Percentiles rank a stretch among this genome's conserved stretches.
Conservation (phyloP, 805 yeast species). For the Candida dajiaensis region DNA sequence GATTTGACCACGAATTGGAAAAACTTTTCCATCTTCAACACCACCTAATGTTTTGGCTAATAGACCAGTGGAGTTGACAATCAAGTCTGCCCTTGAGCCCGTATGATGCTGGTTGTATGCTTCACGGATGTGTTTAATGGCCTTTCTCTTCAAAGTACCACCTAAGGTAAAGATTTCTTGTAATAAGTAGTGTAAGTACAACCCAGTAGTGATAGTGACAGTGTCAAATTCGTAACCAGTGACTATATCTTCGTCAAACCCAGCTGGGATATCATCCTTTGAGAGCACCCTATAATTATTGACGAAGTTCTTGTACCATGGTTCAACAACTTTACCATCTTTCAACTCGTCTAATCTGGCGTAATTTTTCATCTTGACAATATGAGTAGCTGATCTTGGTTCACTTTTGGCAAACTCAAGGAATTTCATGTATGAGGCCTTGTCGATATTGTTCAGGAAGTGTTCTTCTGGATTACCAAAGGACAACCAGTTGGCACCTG, state of each 20-base stretch:
- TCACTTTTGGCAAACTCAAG: conserved; percentile 38
- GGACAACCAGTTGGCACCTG: conserved; percentile 70
- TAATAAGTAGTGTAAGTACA: conserved; percentile 48
- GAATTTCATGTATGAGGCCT: conserved; percentile 42
- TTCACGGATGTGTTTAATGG: conserved; percentile 40
- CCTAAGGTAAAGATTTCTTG: conserved; percentile 41
- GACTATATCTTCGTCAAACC: conserved; percentile 16
- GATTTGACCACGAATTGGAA: conserved; percentile 58
- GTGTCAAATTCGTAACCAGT: conserved; percentile 48
- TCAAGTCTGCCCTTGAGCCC: conserved; percentile 37
- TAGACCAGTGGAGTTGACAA: conserved; percentile 56
- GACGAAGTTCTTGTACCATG: conserved; percentile 46
- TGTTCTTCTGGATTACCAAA: conserved; percentile 41
- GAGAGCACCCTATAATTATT: conserved; percentile 32
- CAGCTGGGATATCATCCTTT: conserved; percentile 24
- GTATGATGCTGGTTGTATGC: conserved; percentile 38
- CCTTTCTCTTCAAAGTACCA: conserved; percentile 39
- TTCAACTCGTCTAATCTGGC: conserved; percentile 10
- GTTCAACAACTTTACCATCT: conserved; percentile 19
- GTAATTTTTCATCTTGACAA: conserved; percentile 16
- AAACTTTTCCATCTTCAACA: conserved; percentile 37
- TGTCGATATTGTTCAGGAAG: conserved; percentile 38
- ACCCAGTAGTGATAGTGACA: conserved; percentile 52
- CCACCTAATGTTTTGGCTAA: conserved; percentile 40
- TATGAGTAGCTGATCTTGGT: conserved; percentile 44